Conservation (phyloP, 2,329 filamentous ascomycete species). For the Byssothecium circinans region DNA sequence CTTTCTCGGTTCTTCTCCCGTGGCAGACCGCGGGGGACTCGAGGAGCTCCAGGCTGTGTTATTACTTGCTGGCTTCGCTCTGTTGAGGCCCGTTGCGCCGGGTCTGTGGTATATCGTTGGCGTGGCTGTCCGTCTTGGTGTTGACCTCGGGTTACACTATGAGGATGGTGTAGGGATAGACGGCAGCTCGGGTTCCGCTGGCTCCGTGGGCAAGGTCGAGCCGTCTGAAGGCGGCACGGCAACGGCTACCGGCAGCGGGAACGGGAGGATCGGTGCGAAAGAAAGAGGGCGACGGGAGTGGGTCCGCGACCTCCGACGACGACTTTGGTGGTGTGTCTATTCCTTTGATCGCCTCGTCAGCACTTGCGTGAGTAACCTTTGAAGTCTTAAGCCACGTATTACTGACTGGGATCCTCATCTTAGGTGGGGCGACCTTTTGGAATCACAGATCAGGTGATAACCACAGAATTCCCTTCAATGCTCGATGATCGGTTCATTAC, state of each 20-base stretch:
- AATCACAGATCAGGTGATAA: slow-evolving; percentile 94
- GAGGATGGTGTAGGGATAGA: slow-evolving; percentile 78
- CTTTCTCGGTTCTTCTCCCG: slow-evolving; percentile 70
- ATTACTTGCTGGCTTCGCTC: slow-evolving; percentile 84
- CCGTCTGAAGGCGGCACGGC: slow-evolving; percentile 38
- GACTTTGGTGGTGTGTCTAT: slow-evolving; percentile 97
- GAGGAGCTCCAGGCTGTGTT: slow-evolving; percentile 94
- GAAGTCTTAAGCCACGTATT: not conserved
- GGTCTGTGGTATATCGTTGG: slow-evolving; percentile 98
- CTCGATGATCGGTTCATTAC: slow-evolving; percentile 90
- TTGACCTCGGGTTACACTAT: slow-evolving; percentile 89
- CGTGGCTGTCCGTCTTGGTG: slow-evolving; percentile 83
- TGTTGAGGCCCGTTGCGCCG: slow-evolving; percentile 86
- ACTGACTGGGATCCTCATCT: not conserved
- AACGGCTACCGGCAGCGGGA: slow-evolving; percentile 23
- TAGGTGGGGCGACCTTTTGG: slow-evolving; percentile 76
- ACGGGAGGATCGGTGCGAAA: slow-evolving; percentile 49
- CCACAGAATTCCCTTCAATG: slow-evolving; percentile 88
- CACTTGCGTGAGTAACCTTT: slow-evolving; percentile 66
- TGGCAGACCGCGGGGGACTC: slow-evolving; percentile 69
- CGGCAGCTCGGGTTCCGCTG: slow-evolving; percentile 46
- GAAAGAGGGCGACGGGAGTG: slow-evolving; percentile 75
- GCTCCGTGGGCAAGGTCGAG: slow-evolving; percentile 21
- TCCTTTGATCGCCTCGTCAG: slow-evolving; percentile 93
- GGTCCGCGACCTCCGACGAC: slow-evolving; percentile 79